Base-by-base conservation (phyloP, 1,284 basidiomycete species). In the Fistulinella cinereoalba region DNA sequence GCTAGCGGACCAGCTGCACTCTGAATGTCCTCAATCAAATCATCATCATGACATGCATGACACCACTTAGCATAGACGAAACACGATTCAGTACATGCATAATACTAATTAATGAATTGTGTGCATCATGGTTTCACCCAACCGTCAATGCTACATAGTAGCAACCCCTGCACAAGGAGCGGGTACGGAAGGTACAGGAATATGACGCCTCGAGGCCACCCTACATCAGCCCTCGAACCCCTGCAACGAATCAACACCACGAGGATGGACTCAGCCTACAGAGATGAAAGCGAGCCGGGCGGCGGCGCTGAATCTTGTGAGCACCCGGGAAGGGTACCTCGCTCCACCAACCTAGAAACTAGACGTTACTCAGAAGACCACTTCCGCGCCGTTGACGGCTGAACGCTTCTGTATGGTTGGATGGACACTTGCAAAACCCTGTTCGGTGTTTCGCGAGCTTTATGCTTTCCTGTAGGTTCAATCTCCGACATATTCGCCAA, bases 111-210 rank as follows among this genome's bases (percentile, higher is more conserved):
- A 29, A 15, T 19, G 8, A 33, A 28, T n/a, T 85, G 83, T 85
- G 60, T 73, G 70, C 77, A 71, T 78, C 79, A 86, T 86, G 84
- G 83, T 85, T 84, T 84, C 57, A 79, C 81, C 79, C 75, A 66
- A 79, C 83, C 80, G 80, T 85, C 83, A 85, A 77, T 50, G 80
- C 77, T 75, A 83, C 83, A 76, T 83, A 85, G 81, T 81, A 74
- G 76, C 83, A 72, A 67, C 68, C 49, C 60, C 58, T 55, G 44
- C 16, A 28, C 47, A 46, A 51, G 56, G 40, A 60, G 62, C 44
- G 56, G 70, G 66, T 85, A 85, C 80, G 77, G 81, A 74, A 79
- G 76, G 80, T 81, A 74, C 69, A 82, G 80, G 81, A 83, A 86
- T 85, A 86, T 86, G 77, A 82, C 77, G 79, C 77, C 73, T 71